Evolutionary conservation across 768 basidiomycete genomes (phyloP).

Genomic region (Neoboletus magnificus): DNA sequence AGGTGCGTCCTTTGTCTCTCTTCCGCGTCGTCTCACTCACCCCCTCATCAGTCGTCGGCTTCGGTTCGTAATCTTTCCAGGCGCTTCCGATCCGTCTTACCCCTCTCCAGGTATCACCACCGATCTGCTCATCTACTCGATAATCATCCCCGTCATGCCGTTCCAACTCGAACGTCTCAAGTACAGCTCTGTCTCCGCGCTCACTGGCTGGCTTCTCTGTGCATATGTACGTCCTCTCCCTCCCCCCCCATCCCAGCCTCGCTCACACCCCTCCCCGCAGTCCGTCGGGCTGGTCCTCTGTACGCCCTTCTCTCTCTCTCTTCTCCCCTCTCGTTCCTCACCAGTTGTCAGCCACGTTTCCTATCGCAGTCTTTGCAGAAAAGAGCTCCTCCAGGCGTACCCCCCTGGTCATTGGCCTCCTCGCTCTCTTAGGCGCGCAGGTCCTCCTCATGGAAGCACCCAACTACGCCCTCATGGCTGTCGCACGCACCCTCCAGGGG

Average conservation of each 20-base stretch:
- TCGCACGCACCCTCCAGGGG: constrained; percentile 60
- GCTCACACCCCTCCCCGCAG: constrained; percentile 29
- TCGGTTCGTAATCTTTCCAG: constrained; percentile 37
- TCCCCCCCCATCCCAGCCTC: not conserved
- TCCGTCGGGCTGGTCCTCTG: constrained; percentile 55
- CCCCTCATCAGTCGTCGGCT: constrained; percentile 39
- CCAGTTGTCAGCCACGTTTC: constrained; percentile 45
- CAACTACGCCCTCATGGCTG: constrained; percentile 51
- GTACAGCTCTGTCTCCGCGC: constrained; percentile 44
- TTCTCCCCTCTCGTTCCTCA: not conserved
- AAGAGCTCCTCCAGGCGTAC: constrained; percentile 41
- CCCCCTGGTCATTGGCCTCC: constrained; percentile 50
- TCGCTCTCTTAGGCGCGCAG: constrained; percentile 51
- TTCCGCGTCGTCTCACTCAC: not conserved
- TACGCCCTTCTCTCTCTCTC: constrained; percentile 26
- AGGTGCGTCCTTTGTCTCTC: constrained; percentile 25
- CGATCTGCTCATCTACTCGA: constrained; percentile 58
- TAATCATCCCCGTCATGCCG: constrained; percentile 61
- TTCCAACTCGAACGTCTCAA: constrained; percentile 54
- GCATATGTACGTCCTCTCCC: constrained; percentile 44
- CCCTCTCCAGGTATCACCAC: constrained; percentile 36
- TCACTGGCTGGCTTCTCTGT: constrained; percentile 59
- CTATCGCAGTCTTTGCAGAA: constrained; percentile 56
- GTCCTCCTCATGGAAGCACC: constrained; percentile 63
- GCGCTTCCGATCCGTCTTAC: not conserved